These are phyloP conservation scores for Metschnikowia cerradonensis DNA, from an alignment of 805 yeast species.

Conservation along the genomic window DNA sequence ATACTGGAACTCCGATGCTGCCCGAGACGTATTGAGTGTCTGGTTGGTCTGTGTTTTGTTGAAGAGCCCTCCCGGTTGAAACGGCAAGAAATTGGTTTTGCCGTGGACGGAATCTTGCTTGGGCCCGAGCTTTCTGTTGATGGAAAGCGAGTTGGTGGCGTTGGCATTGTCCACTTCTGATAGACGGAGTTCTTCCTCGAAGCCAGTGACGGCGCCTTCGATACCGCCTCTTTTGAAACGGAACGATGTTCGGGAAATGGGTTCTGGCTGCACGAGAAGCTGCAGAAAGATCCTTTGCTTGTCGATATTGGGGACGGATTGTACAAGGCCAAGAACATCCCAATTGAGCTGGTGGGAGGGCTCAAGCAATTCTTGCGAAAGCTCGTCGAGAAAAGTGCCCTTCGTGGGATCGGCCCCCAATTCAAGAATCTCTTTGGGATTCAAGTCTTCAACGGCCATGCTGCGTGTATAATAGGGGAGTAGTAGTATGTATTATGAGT, in stretches of 20 bases:
- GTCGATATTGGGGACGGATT: constrained; percentile 47
- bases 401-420: background rate
- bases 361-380: constrained; percentile 43
- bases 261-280: constrained; percentile 55
- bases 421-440: constrained; percentile 4
- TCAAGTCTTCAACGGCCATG: constrained; percentile 1
- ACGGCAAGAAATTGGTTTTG: constrained; percentile 72
- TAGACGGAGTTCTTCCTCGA: constrained; percentile 49
- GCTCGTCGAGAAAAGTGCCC: constrained; percentile 6
- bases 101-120: constrained; percentile 66
- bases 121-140: constrained; percentile 63
- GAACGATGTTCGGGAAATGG: constrained; percentile 59
- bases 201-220: constrained; percentile 60
- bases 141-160: constrained; percentile 67
- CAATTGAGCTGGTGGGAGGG: constrained; percentile 65
- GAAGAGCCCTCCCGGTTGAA: constrained; percentile 82
- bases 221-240: constrained; percentile 74
- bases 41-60: constrained; percentile 19
- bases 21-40: constrained; percentile 11
- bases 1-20: constrained; percentile 20
- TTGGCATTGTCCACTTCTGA: constrained; percentile 50
- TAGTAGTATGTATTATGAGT: background rate
- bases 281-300: constrained; percentile 37
- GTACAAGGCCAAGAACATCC: constrained; percentile 68
- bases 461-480: background rate